Evolutionary conservation across 2,329 filamentous ascomycete species (phyloP).

Genomic region (Madurella mycetomatis): DNA sequence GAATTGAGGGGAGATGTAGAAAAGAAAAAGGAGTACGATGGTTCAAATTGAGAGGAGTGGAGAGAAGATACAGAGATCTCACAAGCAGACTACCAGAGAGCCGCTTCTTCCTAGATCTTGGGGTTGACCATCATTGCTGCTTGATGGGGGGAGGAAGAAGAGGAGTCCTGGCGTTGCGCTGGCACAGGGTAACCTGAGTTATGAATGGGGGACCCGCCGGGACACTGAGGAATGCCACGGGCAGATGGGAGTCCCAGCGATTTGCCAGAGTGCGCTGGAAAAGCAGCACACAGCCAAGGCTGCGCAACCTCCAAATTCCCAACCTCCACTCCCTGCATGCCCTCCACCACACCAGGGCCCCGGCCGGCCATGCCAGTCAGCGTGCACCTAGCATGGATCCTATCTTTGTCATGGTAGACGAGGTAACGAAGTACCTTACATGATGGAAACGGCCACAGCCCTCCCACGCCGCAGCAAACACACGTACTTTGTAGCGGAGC

Average conservation of each 20-base stretch:
- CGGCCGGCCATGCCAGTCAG: constrained; percentile 11
- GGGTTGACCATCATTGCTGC: constrained; percentile 52
- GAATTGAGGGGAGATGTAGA: constrained; percentile 6
- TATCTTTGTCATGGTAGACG: constrained; percentile 1
- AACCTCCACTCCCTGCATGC: constrained; percentile 17
- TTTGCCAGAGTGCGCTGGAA: constrained; percentile 5
- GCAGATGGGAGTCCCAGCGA: constrained; percentile 1
- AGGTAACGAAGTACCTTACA: not conserved
- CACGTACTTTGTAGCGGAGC: too few species aligned
- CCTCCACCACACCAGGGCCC: constrained; percentile 10
- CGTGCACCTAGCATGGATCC: not conserved
- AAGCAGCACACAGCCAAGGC: constrained; percentile 6
- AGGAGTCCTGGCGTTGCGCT: constrained; percentile 25
- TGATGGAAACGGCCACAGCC: too few species aligned
- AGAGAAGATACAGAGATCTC: constrained; percentile 31
- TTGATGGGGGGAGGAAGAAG: constrained; percentile 38
- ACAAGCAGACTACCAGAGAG: constrained; percentile 52
- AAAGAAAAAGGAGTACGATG: not conserved
- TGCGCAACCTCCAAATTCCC: constrained; percentile 6
- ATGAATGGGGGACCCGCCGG: constrained; percentile 28
- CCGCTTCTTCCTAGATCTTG: constrained; percentile 50
- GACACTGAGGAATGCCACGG: constrained; percentile 13
- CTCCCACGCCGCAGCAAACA: not conserved
- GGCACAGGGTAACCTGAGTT: constrained; percentile 27
- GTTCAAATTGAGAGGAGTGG: constrained; percentile 18